Conservation (phyloP, 176 grass and related monocot genomes). For the Bolboschoenus planiculmis region DNA sequence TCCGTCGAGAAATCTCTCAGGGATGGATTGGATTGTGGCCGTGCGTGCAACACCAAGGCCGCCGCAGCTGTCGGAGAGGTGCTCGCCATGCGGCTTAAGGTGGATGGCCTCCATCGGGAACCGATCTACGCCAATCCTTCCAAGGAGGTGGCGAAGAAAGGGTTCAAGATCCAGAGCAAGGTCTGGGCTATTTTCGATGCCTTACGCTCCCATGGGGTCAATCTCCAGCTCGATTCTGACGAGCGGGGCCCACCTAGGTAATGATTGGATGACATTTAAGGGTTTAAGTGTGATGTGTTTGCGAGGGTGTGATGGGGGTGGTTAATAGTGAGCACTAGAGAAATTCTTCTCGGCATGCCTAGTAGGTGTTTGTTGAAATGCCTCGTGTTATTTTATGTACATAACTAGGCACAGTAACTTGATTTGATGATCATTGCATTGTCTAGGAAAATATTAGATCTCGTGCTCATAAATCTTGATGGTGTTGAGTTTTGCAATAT, state of each 20-base stretch:
- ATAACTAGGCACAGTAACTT: no score
- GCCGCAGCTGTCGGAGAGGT: constrained; percentile 64
- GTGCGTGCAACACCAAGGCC: constrained; percentile 77
- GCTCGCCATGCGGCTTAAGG: constrained; percentile 74
- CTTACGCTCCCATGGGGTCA: no score
- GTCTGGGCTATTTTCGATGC: constrained; percentile 78
- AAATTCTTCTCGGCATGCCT: background rate
- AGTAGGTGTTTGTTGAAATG: constrained; percentile 2
- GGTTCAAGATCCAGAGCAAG: constrained; percentile 71
- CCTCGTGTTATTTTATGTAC: no score
- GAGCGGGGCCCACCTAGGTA: no score
- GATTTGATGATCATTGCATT: no score
- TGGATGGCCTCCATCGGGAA: constrained; percentile 53
- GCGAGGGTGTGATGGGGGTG: no score
- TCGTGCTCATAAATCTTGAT: background rate
- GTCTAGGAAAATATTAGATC: no score
- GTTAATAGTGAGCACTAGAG: background rate
- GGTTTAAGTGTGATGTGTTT: no score
- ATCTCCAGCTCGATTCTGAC: no score
- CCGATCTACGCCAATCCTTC: constrained; percentile 52
- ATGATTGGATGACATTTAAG: no score
- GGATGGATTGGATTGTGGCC: constrained; percentile 55
- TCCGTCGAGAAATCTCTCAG: constrained; percentile 65
- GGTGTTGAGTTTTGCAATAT: background rate
- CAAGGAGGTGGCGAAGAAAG: constrained; percentile 83